Percentiles rank a stretch among this genome's conserved stretches.
These are phyloP conservation scores for Circinella minor DNA, from an alignment of 371 early-diverging fungal genomes.

Conservation along the genomic window DNA sequence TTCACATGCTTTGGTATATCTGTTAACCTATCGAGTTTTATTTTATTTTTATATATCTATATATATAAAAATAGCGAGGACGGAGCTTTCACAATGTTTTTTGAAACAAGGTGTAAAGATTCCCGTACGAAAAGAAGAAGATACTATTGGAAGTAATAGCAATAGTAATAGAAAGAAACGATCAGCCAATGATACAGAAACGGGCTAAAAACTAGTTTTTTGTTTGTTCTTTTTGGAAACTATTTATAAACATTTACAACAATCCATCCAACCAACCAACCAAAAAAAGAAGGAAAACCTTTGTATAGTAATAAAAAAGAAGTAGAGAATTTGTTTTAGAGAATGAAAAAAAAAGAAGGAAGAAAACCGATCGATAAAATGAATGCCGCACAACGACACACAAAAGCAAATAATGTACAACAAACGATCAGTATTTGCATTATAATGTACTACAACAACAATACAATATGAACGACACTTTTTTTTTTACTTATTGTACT, in stretches of 20 bases:
- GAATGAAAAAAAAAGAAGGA: too few species aligned
- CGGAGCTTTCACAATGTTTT: slow-evolving; percentile 69
- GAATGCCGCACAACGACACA: too few species aligned
- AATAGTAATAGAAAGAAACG: background rate
- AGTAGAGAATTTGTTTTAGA: too few species aligned
- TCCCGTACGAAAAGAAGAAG: slow-evolving; percentile 55
- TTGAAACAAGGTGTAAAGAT: slow-evolving; percentile 73
- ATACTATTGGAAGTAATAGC: background rate
- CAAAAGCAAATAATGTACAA: too few species aligned
- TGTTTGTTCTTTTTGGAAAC: background rate
- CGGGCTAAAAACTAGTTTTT: background rate
- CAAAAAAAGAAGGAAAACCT: too few species aligned
- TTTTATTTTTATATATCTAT: background rate
- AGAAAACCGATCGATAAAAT: too few species aligned
- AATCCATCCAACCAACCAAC: background rate
- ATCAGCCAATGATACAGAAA: background rate
- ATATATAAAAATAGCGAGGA: slow-evolving; percentile 50
- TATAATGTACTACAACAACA: too few species aligned
- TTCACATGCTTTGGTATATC: background rate
- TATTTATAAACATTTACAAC: background rate
- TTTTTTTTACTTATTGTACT: too few species aligned
- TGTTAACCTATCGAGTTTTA: background rate
- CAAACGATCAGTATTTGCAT: too few species aligned
- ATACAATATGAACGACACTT: too few species aligned
- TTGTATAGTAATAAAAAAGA: too few species aligned